Evolutionary conservation across 306 rosid genomes (phyloP), one percentile per base, ranked within the genome.

Genomic region (Dicorynia guianensis): DNA sequence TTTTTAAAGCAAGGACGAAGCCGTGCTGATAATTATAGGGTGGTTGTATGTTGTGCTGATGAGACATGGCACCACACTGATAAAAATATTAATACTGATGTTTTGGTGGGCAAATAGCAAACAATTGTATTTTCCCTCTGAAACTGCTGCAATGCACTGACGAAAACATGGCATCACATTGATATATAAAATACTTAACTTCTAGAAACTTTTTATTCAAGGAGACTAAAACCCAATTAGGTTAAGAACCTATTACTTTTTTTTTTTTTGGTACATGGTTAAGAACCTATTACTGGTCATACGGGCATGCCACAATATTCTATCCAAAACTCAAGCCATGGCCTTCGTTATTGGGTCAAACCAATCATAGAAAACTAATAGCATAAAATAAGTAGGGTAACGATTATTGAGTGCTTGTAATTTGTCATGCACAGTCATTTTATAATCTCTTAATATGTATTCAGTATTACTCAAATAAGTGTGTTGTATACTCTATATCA

Each of bases 21-120:
- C 38, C 54, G 18, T n/a, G 12, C 34, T 50, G 43, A 61, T 54
- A 49, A 36, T 25, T 5, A 13, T 44, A 8, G 13, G 19, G 4
- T 14, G 72, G 60, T n/a, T 15, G 34, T 67, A 42, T 69, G n/a
- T n/a, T 35, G 8, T 33, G 56, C 18, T 60, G 50, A 35, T 73
- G 69, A 60, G 48, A 61, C 67, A 49, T 49, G 52, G 62, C 10
- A 17, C 20, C 67, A 17, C 17, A 30, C 25, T 14, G 9, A 71
- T 1, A 63, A 43, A 18, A 4, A 25, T 18, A 60, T 11, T 11
- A 52, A 50, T 40, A 53, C n/a, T 36, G 54, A 67, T 73, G 60
- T 17, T 35, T 36, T 63, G 63, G 71, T 73, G 39, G 56, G 54
- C 20, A 11, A 20, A 11, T 18, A 15, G 17, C 1, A 46, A 30